phyloP scores from a whole-genome alignment of 2,329 filamentous ascomycete species.

The Sarocladiaceae sp. region DNA sequence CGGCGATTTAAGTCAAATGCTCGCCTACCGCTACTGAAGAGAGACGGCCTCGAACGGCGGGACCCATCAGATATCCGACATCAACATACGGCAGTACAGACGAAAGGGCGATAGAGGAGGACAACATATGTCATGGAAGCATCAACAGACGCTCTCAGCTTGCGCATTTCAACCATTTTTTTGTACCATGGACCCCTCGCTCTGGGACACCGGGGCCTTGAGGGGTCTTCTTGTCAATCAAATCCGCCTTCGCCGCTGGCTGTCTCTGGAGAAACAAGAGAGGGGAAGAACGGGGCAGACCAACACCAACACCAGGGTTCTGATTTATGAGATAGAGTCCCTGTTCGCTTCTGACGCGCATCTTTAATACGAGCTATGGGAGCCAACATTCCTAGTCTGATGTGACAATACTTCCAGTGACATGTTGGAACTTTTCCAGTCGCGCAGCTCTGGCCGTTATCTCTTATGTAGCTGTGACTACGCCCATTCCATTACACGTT shows the following conservation, averaged over 20 bases:
- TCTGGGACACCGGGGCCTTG: neutral
- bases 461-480: too few relatives aligned
- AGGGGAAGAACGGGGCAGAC: neutral
- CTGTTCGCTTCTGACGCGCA: slow-evolving; percentile 4
- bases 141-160: neutral
- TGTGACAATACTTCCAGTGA: too few relatives aligned
- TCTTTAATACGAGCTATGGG: slow-evolving; percentile 4
- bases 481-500: too few relatives aligned
- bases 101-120: too few relatives aligned
- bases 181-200: neutral
- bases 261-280: neutral
- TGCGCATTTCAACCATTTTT: neutral
- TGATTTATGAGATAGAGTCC: slow-evolving; percentile 1
- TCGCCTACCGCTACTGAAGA: slow-evolving; percentile 3
- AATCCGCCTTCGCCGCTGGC: neutral
- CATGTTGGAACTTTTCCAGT: too few relatives aligned
- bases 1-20: slow-evolving; percentile 3
- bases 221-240: neutral
- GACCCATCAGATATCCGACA: neutral
- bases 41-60: neutral
- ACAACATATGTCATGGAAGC: too few relatives aligned
- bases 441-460: too few relatives aligned
- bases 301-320: neutral
- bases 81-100: neutral
- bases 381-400: too few relatives aligned